Evolutionary conservation across 441 rosid genomes (phyloP), one percentile per base, ranked within the genome.

Genomic region (Jatropha multifida): DNA sequence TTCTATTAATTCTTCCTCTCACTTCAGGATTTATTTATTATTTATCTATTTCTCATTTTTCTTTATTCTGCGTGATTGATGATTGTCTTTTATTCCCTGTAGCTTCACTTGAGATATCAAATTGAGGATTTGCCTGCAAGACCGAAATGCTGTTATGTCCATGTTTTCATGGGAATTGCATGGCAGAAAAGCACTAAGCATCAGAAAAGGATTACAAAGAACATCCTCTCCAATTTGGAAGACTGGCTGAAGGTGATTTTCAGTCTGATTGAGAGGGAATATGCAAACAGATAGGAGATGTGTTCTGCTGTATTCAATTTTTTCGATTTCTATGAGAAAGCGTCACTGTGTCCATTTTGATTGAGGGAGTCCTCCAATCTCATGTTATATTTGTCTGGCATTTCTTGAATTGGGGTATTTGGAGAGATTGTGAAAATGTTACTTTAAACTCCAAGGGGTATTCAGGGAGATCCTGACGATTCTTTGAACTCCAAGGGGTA

Each of bases 111-210:
- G 61, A 85, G 88, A 80, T 94, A 86, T 84, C 98, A 96, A 69
- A 78, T 88, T 54, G 99, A 94, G 86, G 96, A 96, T 44, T 64
- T 76, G 23, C 78, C 92, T 18, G 77, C 88, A 20, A 90, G 65
- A 82, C 78, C 90, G 61, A 90, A 87, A 80, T 82, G 87, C 58
- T 87, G 94, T 62, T 74, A 74, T 7, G 89, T 89, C 42, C 82
- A 88, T 59, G 94, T 92, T 26, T 88, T 74, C 74, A 80, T 88
- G 67, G 99, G 97, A 72, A 78, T 91, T n/a, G 93, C 90, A 48
- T 96, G 99, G 99, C 85, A 91, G 74, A 96, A 92, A 85, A 94
- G 94, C 87, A 90, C 91, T 9, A 81, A 73, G 78, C 90, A 94
- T 74, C 91, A 83, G 81, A 92, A 90, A 88, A 88, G 90, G 76